phyloP scores from a whole-genome alignment of 2,329 filamentous ascomycete species.

The Chalara sp. region DNA sequence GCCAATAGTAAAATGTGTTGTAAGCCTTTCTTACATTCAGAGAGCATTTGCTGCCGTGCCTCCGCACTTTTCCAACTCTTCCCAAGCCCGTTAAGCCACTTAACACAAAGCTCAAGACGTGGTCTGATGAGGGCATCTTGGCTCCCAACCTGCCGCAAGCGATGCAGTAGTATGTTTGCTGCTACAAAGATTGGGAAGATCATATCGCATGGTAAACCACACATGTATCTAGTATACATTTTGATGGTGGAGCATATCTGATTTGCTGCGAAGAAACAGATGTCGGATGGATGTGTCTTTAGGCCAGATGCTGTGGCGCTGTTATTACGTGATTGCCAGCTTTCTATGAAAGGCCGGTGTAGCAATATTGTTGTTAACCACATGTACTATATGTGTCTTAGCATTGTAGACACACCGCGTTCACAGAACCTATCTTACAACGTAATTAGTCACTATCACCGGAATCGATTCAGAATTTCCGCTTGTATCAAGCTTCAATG shows the following conservation, averaged over 20 bases:
- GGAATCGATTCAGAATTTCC: background rate
- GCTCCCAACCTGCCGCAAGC: background rate
- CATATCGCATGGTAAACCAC: background rate
- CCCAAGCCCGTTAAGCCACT: background rate
- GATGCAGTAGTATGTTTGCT: background rate
- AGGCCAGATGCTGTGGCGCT: no score
- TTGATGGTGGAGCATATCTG: background rate
- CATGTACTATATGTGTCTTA: background rate
- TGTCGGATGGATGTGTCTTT: background rate
- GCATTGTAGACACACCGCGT: background rate
- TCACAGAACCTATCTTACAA: background rate
- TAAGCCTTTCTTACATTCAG: background rate
- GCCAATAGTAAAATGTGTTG: no score
- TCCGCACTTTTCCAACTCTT: background rate
- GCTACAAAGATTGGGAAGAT: background rate
- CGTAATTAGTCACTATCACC: background rate
- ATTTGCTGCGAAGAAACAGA: background rate
- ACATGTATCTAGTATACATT: background rate
- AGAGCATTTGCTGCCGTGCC: background rate
- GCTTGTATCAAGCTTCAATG: background rate
- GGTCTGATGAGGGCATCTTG: background rate
- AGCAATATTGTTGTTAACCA: background rate
- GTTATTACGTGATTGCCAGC: background rate
- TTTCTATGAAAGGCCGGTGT: background rate
- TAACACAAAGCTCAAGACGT: background rate